Base-by-base conservation (phyloP, 441 rosid species). In the Arabidopsis hybrid region DNA sequence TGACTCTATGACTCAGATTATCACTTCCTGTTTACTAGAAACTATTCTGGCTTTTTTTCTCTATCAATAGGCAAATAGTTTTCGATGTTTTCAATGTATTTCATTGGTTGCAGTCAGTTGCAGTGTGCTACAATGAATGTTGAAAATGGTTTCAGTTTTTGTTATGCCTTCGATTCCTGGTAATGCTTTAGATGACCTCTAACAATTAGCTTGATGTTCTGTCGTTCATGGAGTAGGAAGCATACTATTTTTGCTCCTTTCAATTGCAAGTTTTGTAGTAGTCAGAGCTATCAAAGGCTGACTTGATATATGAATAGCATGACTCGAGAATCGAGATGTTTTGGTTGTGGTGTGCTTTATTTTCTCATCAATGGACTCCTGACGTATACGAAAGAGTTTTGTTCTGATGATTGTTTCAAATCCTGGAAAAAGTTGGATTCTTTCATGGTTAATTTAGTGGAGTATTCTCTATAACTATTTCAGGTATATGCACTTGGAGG, bases 401-500 rank as follows among this genome's bases (percentile, higher is more conserved):
- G 9, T n/a, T 31, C 29, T 16, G 26, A 21, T 21, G 26, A 62
- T 63, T 12, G 0, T 64, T 51, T 71, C 17, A 31, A 4, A 31
- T 38, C n/a, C 43, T 32, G 59, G 63, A 42, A 17, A 59, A 69
- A 32, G 52, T 70, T 43, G 50, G 53, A n/a, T 60, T 47, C 50
- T 70, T n/a, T 64, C 10, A 6, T 56, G n/a, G 49, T 38, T 73
- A 14, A 46, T 38, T 59, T 9, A 39, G 32, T 34, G 7, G 42
- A 50, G 3, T 16, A 31, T 62, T 10, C 11, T 26, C 38, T 26
- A 69, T 29, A 65, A 18, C 29, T 58, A 3, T 65, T 69, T 51
- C 91, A 94, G 95, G 97, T 92, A 7, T 90, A 92, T 76, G 95
- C 96, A 14, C 75, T 92, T 63, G 89, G 97, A 61, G 99, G 97